phyloP scores from a whole-genome alignment of 257 asterid species.

The Fraxinus excelsior region DNA sequence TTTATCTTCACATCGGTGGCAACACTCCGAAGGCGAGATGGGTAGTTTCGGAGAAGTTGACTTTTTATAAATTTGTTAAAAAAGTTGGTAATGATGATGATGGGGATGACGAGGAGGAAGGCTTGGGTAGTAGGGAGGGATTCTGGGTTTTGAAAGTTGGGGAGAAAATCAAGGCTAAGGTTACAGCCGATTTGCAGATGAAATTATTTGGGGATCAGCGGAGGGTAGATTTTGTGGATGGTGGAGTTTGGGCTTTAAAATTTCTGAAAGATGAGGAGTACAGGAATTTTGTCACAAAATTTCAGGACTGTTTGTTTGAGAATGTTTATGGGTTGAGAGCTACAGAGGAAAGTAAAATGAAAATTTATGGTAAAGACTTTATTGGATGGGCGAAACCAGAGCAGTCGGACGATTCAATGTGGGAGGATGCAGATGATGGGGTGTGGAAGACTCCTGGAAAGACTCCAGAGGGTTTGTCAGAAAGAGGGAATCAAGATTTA shows the following conservation, averaged over 20 bases:
- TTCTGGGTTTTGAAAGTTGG: slow-evolving; percentile 86
- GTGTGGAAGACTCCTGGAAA: slow-evolving; percentile 66
- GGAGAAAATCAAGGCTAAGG: slow-evolving; percentile 59
- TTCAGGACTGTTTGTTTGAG: slow-evolving; percentile 86
- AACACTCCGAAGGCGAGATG: slow-evolving; percentile 92
- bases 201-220: slow-evolving; percentile 88
- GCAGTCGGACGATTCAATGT: slow-evolving; percentile 83
- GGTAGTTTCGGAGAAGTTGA: slow-evolving; percentile 69
- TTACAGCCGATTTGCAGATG: slow-evolving; percentile 86
- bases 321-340: slow-evolving; percentile 80
- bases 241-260: slow-evolving; percentile 96
- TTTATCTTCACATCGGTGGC: slow-evolving; percentile 86
- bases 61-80: slow-evolving; percentile 58
- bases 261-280: slow-evolving; percentile 72
- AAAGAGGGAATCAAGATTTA: slow-evolving; percentile 72
- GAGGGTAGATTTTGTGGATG: slow-evolving; percentile 91
- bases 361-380: slow-evolving; percentile 86
- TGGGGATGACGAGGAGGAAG: slow-evolving; percentile 47
- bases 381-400: slow-evolving; percentile 89
- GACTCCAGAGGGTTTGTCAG: slow-evolving; percentile 38
- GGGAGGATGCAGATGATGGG: slow-evolving; percentile 95
- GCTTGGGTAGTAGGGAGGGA: slow-evolving; percentile 48
- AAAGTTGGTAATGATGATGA: slow-evolving; percentile 46
- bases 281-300: slow-evolving; percentile 64
- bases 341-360: slow-evolving; percentile 75